Conservation (phyloP, 768 basidiomycete species). For the Dacryopinax primogenitus region DNA sequence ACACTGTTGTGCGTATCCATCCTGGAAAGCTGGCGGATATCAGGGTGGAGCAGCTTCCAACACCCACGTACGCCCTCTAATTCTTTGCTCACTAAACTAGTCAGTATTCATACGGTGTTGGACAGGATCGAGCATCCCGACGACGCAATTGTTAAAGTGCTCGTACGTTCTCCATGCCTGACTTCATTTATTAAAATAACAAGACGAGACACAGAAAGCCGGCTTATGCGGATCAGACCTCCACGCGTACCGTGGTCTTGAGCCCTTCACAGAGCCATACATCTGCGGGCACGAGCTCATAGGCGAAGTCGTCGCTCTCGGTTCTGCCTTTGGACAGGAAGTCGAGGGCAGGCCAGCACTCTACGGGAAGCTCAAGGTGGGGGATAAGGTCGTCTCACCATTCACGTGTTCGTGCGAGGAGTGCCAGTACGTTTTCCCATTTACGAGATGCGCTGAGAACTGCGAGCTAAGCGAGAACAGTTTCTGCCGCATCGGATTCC, state of each 20-base stretch:
- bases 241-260: conserved; percentile 59
- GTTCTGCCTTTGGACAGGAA: conserved; percentile 39
- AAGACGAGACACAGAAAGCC: conserved; percentile 16
- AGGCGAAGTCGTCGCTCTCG: conserved; percentile 57
- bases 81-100: conserved; percentile 3
- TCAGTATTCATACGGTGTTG: not conserved
- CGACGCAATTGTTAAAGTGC: conserved; percentile 65
- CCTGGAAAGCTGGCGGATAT: conserved; percentile 53
- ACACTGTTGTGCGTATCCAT: conserved; percentile 44
- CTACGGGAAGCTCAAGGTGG: conserved; percentile 51
- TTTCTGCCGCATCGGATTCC: conserved; percentile 60
- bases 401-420: conserved; percentile 77
- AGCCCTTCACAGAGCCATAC: conserved; percentile 40
- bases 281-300: conserved; percentile 68
- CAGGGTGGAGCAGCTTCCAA: conserved; percentile 47
- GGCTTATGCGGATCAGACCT: conserved; percentile 47
- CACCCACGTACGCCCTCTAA: conserved; percentile 37
- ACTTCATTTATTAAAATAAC: not conserved
- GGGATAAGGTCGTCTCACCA: conserved; percentile 67
- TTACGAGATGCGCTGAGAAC: not conserved
- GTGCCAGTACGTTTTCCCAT: conserved; percentile 49
- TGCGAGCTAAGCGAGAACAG: conserved; percentile 27
- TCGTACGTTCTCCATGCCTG: conserved; percentile 29
- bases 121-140: conserved; percentile 55
- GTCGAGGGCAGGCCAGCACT: conserved; percentile 42